These are phyloP conservation scores for Pyracantha coccinea DNA, from an alignment of 331 rosid species.

Conservation along the genomic window DNA sequence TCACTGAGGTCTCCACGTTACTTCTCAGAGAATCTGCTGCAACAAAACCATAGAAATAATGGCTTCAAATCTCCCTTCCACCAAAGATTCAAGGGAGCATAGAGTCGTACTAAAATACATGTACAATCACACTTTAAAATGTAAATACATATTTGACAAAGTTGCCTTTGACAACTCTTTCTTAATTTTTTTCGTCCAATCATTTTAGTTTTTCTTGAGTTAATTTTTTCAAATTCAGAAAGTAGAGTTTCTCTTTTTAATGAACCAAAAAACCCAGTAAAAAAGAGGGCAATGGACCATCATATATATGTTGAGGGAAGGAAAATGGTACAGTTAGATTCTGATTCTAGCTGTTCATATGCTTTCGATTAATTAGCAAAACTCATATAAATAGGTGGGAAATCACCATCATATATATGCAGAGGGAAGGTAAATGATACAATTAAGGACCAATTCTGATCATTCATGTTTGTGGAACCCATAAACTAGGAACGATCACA, in stretches of 20 bases:
- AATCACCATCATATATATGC: background rate
- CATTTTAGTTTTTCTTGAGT: background rate
- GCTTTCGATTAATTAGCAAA: background rate
- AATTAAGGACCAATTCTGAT: too few species aligned
- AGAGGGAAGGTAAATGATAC: background rate
- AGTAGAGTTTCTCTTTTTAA: background rate
- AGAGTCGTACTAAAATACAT: background rate
- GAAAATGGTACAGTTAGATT: background rate
- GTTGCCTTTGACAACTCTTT: background rate
- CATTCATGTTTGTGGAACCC: background rate
- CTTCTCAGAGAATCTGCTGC: constrained; percentile 8
- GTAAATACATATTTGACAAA: constrained; percentile 25
- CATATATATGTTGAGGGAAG: too few species aligned
- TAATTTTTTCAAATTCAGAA: background rate
- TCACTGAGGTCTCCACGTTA: constrained; percentile 33
- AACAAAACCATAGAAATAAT: constrained; percentile 9
- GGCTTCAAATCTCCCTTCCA: constrained; percentile 41
- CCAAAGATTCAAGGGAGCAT: constrained; percentile 17
- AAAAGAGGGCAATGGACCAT: background rate
- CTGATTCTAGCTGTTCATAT: background rate
- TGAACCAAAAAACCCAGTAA: background rate
- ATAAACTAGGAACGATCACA: background rate
- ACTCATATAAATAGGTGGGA: background rate
- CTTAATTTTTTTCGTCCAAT: background rate
- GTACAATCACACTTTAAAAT: background rate